A percentile compares a stretch with the other conserved stretches of the same genome.
Conservation (phyloP, 164 flowering plant genomes). For the Vitis riparia region DNA sequence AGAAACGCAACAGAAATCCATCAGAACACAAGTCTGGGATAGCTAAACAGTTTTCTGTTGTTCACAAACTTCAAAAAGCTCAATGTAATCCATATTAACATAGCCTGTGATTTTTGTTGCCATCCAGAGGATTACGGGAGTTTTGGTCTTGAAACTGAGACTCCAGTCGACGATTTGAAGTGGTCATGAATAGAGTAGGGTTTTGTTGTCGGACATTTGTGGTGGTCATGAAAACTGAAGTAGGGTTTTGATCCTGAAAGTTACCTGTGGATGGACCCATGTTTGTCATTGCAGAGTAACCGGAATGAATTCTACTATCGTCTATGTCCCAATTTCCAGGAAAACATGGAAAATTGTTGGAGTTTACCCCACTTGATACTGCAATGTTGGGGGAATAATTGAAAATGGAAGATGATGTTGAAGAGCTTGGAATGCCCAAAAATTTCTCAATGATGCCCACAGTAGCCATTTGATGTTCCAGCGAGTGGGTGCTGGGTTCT, state of each 20-base stretch:
- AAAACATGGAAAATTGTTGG: slow-evolving; percentile 8
- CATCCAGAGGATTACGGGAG: background rate
- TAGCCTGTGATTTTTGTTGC: background rate
- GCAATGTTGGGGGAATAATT: background rate
- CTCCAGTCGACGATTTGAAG: background rate
- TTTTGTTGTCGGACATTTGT: background rate
- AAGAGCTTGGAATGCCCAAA: slow-evolving; percentile 8
- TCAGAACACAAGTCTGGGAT: too few species aligned
- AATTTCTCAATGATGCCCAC: slow-evolving; percentile 23
- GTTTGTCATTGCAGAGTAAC: slow-evolving; percentile 7
- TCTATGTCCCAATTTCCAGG: slow-evolving; percentile 9
- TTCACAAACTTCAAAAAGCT: background rate
- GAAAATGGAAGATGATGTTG: slow-evolving; percentile 2
- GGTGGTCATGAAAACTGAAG: background rate
- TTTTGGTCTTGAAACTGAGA: slow-evolving; percentile 8
- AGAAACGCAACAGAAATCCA: too few species aligned
- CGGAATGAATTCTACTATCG: background rate
- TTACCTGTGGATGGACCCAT: slow-evolving; percentile 10
- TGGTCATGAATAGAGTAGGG: background rate
- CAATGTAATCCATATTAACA: background rate
- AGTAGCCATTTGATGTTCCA: slow-evolving; percentile 21
- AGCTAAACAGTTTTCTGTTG: too few species aligned
- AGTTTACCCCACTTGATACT: slow-evolving; percentile 6
- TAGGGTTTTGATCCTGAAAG: slow-evolving; percentile 13
- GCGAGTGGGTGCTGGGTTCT: background rate